Evolutionary conservation across 257 asterid genomes (phyloP), one percentile per base, ranked within the genome.

Genomic region (Oldenlandia corymbosa): DNA sequence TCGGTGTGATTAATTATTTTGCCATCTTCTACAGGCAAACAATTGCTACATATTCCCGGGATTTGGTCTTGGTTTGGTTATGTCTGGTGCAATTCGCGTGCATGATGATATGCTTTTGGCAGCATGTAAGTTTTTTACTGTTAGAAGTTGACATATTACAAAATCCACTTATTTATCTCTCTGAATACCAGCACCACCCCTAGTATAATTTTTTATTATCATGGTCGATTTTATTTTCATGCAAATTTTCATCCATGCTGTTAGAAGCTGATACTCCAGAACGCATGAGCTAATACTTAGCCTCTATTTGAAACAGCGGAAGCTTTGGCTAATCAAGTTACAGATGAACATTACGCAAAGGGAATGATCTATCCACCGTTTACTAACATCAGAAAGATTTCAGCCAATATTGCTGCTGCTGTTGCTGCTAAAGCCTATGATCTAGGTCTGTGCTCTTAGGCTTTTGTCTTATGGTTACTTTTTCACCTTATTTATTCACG

Each of bases 371-470:
- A 93, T 58, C 99, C 97, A 60, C 94, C 97, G 27, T 69, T 90
- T 56, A 12, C 86, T 57, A 82, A 78, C 52, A 89, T 92, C 61
- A 81, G 99, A 74, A 87, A 81, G 78, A 92, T 87, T 72, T 93
- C 97, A 48, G 97, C 99, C 62, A 65, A 79, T 36, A 87, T 93
- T 73, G 96, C 97, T 31, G 97, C 99, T 13, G 83, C 45, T 10
- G 99, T 93, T 18, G 99, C 99, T 78, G 92, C 99, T 27, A 90
- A 87, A 78, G 97, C 96, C 11, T 93, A 93, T 62, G 97, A 87
- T 2, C 95, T 92, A 11, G 91, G 98, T 91, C 34, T 13, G 88
- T 68, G 13, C 46, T 63, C 52, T 39, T 37, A 58, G 0, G 48
- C 52, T 36, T 10, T n/a, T 27, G 12, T 37, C 11, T 5, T 2